A percentile compares a stretch with the other conserved stretches of the same genome.
Conservation (phyloP, 1,284 basidiomycete genomes). For the Testicularia cyperi region DNA sequence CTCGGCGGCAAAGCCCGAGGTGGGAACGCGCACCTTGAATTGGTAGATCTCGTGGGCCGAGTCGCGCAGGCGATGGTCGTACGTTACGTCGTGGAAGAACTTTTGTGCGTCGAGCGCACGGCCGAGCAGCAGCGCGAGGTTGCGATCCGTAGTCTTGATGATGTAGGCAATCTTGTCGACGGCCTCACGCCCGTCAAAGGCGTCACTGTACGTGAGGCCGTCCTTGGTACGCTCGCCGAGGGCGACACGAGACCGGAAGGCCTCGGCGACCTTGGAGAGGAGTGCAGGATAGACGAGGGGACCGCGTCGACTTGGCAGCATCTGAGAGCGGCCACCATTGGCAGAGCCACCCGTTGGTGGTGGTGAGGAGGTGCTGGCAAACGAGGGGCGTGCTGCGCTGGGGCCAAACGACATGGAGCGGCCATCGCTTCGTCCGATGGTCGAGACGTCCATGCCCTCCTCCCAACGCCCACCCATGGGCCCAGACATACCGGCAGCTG, state of each 20-base stretch:
- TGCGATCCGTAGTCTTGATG: constrained; percentile 96
- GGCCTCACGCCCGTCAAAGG: constrained; percentile 94
- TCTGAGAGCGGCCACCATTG: constrained; percentile 2
- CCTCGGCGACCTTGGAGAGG: constrained; percentile 88
- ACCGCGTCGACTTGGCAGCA: constrained; percentile 21
- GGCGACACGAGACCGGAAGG: constrained; percentile 79
- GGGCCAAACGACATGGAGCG: constrained; percentile 41
- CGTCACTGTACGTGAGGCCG: constrained; percentile 90
- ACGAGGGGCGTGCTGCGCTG: constrained; percentile 12
- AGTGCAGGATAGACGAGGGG: constrained; percentile 84
- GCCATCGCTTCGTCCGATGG: constrained; percentile 26
- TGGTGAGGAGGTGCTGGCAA: constrained; percentile 21
- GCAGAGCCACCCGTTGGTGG: constrained; percentile 40
- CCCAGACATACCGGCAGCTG: too few relatives aligned
- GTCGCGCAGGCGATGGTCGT: constrained; percentile 92
- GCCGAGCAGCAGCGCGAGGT: constrained; percentile 88
- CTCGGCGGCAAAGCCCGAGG: constrained; percentile 62
- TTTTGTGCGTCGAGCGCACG: constrained; percentile 96
- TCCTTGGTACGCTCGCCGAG: constrained; percentile 84
- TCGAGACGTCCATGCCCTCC: constrained; percentile 16
- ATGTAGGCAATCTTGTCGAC: constrained; percentile 95
- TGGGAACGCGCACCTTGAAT: constrained; percentile 73
- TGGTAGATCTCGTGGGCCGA: constrained; percentile 88
- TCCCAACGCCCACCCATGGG: constrained; percentile 11
- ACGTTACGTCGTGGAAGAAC: constrained; percentile 99